Evolutionary conservation across 257 asterid species (phyloP).

Genomic region (Salvia miltiorrhiza): DNA sequence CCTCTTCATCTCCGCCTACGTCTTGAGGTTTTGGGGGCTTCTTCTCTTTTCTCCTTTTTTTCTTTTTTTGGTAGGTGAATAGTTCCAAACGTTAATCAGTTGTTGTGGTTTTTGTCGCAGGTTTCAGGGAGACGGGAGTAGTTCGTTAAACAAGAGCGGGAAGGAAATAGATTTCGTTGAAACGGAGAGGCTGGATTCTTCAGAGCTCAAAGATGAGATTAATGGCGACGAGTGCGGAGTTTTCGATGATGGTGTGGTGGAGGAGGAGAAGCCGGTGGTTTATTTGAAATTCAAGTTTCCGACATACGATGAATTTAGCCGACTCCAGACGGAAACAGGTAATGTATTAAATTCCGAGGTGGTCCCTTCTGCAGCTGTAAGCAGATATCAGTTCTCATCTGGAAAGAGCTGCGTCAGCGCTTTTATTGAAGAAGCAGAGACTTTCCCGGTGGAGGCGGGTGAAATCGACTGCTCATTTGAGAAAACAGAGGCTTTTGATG

Average conservation of each 20-base stretch:
- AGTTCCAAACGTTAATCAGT: background rate
- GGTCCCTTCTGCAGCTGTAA: slow-evolving; percentile 24
- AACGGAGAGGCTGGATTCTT: slow-evolving; percentile 22
- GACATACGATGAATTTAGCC: slow-evolving; percentile 55
- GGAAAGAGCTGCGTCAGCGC: slow-evolving; percentile 13
- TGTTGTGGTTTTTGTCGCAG: slow-evolving; percentile 19
- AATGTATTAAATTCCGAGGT: slow-evolving; percentile 25
- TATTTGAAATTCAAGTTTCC: slow-evolving; percentile 62
- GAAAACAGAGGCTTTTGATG: slow-evolving; percentile 15
- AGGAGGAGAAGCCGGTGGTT: slow-evolving; percentile 35
- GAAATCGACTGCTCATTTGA: background rate
- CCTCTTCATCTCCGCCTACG: slow-evolving; percentile 31
- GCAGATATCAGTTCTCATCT: slow-evolving; percentile 26
- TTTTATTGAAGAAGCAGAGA: slow-evolving; percentile 27
- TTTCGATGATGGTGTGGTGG: slow-evolving; percentile 23
- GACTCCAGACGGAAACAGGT: slow-evolving; percentile 24
- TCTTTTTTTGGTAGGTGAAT: background rate
- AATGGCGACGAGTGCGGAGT: slow-evolving; percentile 19
- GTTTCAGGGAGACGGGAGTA: slow-evolving; percentile 24
- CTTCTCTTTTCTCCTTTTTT: background rate
- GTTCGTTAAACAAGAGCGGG: background rate
- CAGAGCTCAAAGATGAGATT: slow-evolving; percentile 8
- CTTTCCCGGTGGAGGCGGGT: slow-evolving; percentile 21
- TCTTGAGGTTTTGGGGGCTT: slow-evolving; percentile 41
- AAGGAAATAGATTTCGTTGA: slow-evolving; percentile 6